Evolutionary conservation across 106 monocot genomes (phyloP).

Genomic region (Dioscorea alata): DNA sequence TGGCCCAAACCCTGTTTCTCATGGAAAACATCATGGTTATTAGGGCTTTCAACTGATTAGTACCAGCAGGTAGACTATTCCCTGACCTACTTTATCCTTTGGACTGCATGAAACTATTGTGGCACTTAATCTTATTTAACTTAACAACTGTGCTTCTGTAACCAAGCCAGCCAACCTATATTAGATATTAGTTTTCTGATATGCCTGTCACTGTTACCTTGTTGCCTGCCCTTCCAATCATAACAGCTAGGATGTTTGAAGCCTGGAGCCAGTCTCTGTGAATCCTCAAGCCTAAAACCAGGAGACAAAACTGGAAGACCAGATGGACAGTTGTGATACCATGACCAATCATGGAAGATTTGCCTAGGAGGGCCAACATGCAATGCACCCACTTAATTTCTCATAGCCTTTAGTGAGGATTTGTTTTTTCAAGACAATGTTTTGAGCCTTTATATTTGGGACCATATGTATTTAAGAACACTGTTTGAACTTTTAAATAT

Average conservation of each 20-base stretch:
- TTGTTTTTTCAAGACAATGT: slow-evolving; percentile 3
- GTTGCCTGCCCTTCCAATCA: slow-evolving; percentile 58
- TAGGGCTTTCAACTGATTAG: slow-evolving; percentile 41
- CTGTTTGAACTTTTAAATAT: too few species aligned
- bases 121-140: slow-evolving; percentile 10
- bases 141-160: slow-evolving; percentile 10
- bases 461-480: slow-evolving; percentile 11
- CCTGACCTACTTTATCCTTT: slow-evolving; percentile 19
- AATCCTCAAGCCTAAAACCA: slow-evolving; percentile 54
- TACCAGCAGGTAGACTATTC: slow-evolving; percentile 65
- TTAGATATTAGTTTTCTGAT: slow-evolving; percentile 26
- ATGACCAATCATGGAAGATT: slow-evolving; percentile 13
- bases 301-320: slow-evolving; percentile 46
- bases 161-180: slow-evolving; percentile 38
- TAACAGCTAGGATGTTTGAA: slow-evolving; percentile 70
- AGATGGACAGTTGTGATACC: slow-evolving; percentile 44
- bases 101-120: slow-evolving; percentile 15
- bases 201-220: slow-evolving; percentile 40
- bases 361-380: slow-evolving; percentile 29
- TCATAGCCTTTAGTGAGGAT: slow-evolving; percentile 4
- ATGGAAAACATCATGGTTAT: slow-evolving; percentile 89
- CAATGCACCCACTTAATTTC: slow-evolving; percentile 12
- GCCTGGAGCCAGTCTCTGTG: slow-evolving; percentile 69
- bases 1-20: slow-evolving; percentile 61
- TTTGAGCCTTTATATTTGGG: slow-evolving; percentile 17